These are phyloP conservation scores for Metarhizium guizhouense DNA, from an alignment of 2,329 filamentous ascomycete species.

Conservation along the genomic window DNA sequence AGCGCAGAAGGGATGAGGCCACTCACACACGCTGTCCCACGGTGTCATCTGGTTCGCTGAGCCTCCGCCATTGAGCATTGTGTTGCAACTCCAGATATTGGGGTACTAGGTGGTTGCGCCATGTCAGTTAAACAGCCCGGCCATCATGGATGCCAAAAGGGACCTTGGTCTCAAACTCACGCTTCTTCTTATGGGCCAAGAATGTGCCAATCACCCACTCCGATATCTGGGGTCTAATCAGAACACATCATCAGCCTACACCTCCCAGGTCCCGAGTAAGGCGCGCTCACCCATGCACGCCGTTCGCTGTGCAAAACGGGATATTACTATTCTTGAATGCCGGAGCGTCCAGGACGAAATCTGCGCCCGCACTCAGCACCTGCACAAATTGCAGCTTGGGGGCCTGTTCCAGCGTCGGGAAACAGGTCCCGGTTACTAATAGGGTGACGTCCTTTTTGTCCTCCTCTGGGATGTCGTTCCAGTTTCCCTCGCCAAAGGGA, in stretches of 20 bases:
- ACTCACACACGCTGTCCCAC: constrained; percentile 28
- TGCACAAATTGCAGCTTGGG: constrained; percentile 44
- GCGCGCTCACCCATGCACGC: too few relatives aligned
- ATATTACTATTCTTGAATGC: constrained; percentile 26
- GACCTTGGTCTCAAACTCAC: too few relatives aligned
- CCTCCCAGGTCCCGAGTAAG: neutral
- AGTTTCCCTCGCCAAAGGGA: too few relatives aligned
- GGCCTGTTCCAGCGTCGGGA: constrained; percentile 23
- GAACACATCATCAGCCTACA: too few relatives aligned
- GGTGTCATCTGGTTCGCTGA: constrained; percentile 27
- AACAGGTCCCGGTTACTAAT: too few relatives aligned
- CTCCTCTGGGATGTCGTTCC: too few relatives aligned
- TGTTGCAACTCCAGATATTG: constrained; percentile 15
- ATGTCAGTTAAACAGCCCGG: neutral
- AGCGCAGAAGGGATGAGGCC: neutral
- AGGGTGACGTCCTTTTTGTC: too few relatives aligned
- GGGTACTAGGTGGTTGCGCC: constrained; percentile 11
- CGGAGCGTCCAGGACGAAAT: constrained; percentile 35
- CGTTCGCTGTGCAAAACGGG: too few relatives aligned
- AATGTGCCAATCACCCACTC: too few relatives aligned
- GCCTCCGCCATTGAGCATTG: constrained; percentile 33
- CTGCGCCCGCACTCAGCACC: constrained; percentile 44
- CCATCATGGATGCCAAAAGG: too few relatives aligned
- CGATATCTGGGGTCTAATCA: too few relatives aligned
- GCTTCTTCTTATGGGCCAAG: too few relatives aligned